Conservation (phyloP, 176 grass and related monocot species). For the Lolium multiflorum region DNA sequence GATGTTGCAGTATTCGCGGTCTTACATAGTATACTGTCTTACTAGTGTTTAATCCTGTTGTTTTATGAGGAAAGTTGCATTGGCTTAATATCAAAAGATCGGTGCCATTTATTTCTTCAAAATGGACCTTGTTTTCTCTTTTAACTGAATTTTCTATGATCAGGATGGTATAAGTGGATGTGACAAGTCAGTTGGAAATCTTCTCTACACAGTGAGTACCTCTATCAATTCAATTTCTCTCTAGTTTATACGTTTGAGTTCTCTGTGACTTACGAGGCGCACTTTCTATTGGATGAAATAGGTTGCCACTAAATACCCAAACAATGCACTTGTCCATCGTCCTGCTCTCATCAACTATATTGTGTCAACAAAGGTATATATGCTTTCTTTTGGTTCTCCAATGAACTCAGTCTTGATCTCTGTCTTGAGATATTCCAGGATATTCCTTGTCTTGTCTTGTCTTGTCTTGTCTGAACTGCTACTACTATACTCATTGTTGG, state of each 20-base stretch:
- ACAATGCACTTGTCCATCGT: conserved; percentile 59
- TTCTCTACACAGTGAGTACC: conserved; percentile 74
- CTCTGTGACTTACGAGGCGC: conserved; percentile 16
- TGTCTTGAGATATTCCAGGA: too few relatives aligned
- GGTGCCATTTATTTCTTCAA: neutral
- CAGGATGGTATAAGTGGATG: conserved; percentile 70
- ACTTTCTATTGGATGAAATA: conserved; percentile 50
- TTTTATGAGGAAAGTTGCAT: neutral
- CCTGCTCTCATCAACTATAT: conserved; percentile 58
- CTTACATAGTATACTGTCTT: neutral
- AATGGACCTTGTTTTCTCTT: neutral
- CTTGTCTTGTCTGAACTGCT: neutral
- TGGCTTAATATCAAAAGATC: conserved; percentile 9
- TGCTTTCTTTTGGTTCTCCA: neutral
- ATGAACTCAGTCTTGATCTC: too few relatives aligned
- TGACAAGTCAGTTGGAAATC: conserved; percentile 79
- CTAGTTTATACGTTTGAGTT: neutral
- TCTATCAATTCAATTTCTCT: neutral
- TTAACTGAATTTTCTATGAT: conserved; percentile 39
- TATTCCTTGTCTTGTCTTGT: too few relatives aligned
- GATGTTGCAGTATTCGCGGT: too few relatives aligned
- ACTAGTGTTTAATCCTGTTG: neutral
- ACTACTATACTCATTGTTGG: too few relatives aligned
- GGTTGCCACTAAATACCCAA: conserved; percentile 80
- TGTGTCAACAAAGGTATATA: conserved; percentile 66